Conservation (phyloP, 495 filamentous ascomycete genomes). For the Cryomyces minteri region DNA sequence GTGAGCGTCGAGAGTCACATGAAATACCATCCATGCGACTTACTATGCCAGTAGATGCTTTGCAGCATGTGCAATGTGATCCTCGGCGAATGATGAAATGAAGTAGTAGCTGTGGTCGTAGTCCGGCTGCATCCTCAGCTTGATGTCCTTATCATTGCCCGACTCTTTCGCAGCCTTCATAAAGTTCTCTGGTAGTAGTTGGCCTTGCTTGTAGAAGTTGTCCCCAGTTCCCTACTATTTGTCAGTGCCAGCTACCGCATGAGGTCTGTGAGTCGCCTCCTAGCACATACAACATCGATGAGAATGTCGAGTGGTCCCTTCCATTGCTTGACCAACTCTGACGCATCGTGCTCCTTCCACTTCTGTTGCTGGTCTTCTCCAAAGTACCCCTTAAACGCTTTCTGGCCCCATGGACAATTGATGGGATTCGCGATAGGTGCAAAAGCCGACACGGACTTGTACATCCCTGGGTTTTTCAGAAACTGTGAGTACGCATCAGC, state of each 20-base stretch:
- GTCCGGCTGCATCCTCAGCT: slow-evolving; percentile 66
- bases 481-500: slow-evolving; percentile 27
- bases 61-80: slow-evolving; percentile 82
- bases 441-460: slow-evolving; percentile 74
- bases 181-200: slow-evolving; percentile 89
- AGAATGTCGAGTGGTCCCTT: slow-evolving; percentile 51
- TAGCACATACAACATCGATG: slow-evolving; percentile 54
- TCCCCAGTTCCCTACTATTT: slow-evolving; percentile 57
- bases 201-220: slow-evolving; percentile 86
- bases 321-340: slow-evolving; percentile 66
- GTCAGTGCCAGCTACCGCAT: background rate
- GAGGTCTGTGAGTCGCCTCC: background rate
- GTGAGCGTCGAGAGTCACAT: too few species aligned
- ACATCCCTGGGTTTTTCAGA: slow-evolving; percentile 76
- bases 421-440: slow-evolving; percentile 82
- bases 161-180: slow-evolving; percentile 55
- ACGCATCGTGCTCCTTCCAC: slow-evolving; percentile 87
- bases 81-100: slow-evolving; percentile 71
- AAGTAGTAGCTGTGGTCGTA: slow-evolving; percentile 98
- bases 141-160: slow-evolving; percentile 44
- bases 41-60: slow-evolving; percentile 52
- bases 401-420: slow-evolving; percentile 82
- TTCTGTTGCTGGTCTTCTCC: slow-evolving; percentile 47
- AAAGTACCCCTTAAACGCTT: slow-evolving; percentile 85
- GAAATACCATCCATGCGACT: background rate